These are phyloP conservation scores for Lentithecium fluviatile DNA, from an alignment of 495 filamentous ascomycete species.

Conservation along the genomic window DNA sequence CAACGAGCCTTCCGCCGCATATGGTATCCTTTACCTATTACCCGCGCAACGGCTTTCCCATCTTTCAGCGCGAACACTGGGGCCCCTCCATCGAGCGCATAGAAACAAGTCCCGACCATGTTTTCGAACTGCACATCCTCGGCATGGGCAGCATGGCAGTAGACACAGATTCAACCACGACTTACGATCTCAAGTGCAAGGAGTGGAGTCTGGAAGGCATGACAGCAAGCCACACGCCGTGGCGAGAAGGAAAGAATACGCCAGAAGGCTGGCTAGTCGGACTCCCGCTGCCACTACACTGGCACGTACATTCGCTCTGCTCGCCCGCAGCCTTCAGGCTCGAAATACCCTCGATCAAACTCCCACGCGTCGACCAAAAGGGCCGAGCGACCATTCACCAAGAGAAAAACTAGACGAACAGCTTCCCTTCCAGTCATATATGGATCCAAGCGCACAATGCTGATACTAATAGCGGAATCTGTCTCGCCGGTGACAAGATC, in stretches of 20 bases:
- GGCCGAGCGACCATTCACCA: slow-evolving; percentile 45
- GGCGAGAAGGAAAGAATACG: slow-evolving; percentile 41
- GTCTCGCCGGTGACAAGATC: slow-evolving; percentile 47
- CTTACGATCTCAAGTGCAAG: slow-evolving; percentile 35
- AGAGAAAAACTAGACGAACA: slow-evolving; percentile 52
- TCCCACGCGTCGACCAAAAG: slow-evolving; percentile 26
- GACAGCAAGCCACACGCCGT: slow-evolving; percentile 39
- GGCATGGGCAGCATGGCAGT: slow-evolving; percentile 37
- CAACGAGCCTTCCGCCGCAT: slow-evolving; percentile 39
- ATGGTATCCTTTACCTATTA: slow-evolving; percentile 50
- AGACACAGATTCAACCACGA: slow-evolving; percentile 33
- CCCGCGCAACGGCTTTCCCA: slow-evolving; percentile 36
- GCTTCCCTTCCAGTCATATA: slow-evolving; percentile 49
- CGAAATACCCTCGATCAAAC: slow-evolving; percentile 26
- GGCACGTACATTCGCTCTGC: slow-evolving; percentile 49
- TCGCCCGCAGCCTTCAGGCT: slow-evolving; percentile 42
- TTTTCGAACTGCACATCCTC: slow-evolving; percentile 39
- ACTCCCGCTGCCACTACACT: slow-evolving; percentile 50
- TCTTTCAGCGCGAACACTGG: slow-evolving; percentile 42
- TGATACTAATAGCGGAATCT: slow-evolving; percentile 36
- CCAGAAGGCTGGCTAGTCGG: slow-evolving; percentile 39
- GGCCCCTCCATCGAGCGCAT: slow-evolving; percentile 33
- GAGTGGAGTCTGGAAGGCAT: slow-evolving; percentile 41
- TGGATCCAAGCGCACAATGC: slow-evolving; percentile 45
- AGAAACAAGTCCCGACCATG: slow-evolving; percentile 21